Evolutionary conservation across 2,329 filamentous ascomycete genomes (phyloP).

Genomic region (Simplicillium sp.): DNA sequence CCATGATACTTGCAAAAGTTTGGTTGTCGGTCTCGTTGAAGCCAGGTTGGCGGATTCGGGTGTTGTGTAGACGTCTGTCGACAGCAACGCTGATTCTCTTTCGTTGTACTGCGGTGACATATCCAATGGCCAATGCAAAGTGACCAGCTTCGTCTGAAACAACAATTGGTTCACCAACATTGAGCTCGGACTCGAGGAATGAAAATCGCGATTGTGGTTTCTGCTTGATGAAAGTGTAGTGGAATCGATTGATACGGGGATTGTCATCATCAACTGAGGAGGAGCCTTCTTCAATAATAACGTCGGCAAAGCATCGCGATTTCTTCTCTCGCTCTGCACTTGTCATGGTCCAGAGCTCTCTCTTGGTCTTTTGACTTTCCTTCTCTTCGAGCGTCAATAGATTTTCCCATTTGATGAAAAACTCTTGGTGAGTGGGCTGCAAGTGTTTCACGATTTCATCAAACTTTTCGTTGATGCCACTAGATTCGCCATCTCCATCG

Average conservation of each 20-base stretch:
- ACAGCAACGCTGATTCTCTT: constrained; percentile 78
- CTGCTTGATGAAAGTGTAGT: constrained; percentile 75
- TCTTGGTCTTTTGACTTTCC: constrained; percentile 74
- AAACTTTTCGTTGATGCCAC: constrained; percentile 74
- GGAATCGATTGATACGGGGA: constrained; percentile 83
- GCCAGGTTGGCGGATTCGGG: constrained; percentile 62
- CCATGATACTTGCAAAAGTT: constrained; percentile 85
- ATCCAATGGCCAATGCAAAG: constrained; percentile 89
- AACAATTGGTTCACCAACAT: constrained; percentile 84
- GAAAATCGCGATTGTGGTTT: constrained; percentile 55
- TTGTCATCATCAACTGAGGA: constrained; percentile 58
- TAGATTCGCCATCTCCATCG: constrained; percentile 69
- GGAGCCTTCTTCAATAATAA: constrained; percentile 73
- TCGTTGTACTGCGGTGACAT: constrained; percentile 68
- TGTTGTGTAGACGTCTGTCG: constrained; percentile 81
- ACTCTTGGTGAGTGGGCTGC: constrained; percentile 63
- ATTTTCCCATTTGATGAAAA: constrained; percentile 92
- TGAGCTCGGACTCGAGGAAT: constrained; percentile 84
- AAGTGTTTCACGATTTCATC: constrained; percentile 71
- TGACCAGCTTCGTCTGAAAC: constrained; percentile 92
- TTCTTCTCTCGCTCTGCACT: constrained; percentile 80
- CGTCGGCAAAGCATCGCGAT: constrained; percentile 81
- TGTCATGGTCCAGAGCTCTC: constrained; percentile 94
- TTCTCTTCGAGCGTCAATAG: constrained; percentile 91
- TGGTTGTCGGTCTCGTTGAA: constrained; percentile 76